Evolutionary conservation across 345 rosid species (phyloP), one percentile per base, ranked within the genome.

Genomic region (Tarenaya hassleriana): DNA sequence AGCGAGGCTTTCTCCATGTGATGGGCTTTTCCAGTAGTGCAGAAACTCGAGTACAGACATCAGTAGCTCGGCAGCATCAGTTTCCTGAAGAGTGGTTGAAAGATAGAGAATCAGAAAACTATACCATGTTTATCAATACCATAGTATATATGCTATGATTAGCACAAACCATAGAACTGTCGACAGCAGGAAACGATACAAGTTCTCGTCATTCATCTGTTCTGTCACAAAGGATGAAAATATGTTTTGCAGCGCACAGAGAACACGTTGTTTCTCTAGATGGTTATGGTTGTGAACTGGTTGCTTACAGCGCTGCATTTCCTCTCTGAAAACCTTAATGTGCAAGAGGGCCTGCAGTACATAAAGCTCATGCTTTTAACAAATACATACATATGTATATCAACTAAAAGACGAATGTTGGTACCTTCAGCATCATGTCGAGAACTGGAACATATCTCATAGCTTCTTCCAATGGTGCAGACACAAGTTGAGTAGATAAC

Each of bases 31-130:
- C 48, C 55, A 62, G 55, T 35, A 10, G 32, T 10, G 50, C 42
- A 49, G 55, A 48, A n/a, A 63, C 33, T 63, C 61, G 47, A 63
- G 20, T 31, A 63, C 47, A 50, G 44, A 4, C n/a, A 55, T 16
- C 1, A 56, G 14, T 20, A 64, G 10, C 47, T 50, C 52, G 7
- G 39, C 52, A 27, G 46, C 14, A 24, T 56, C 21, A 43, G 7
- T 56, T 56, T 55, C n/a, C 57, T 63, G 38, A 18, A 56, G 41
- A 14, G 16, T 48, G 1, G 7, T 18, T 47, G 5, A n/a, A 33
- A 34, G 33, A 29, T 4, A 13, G n/a, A n/a, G n/a, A n/a, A n/a
- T n/a, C n/a, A 4, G 18, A 47, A 3, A 47, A 8, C 4, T 14
- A 37, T 9, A n/a, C n/a, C 60, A 43, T 32, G 6, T 20, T 35